Evolutionary conservation across 768 basidiomycete species (phyloP).

Genomic region (Kwoniella dejecticola): DNA sequence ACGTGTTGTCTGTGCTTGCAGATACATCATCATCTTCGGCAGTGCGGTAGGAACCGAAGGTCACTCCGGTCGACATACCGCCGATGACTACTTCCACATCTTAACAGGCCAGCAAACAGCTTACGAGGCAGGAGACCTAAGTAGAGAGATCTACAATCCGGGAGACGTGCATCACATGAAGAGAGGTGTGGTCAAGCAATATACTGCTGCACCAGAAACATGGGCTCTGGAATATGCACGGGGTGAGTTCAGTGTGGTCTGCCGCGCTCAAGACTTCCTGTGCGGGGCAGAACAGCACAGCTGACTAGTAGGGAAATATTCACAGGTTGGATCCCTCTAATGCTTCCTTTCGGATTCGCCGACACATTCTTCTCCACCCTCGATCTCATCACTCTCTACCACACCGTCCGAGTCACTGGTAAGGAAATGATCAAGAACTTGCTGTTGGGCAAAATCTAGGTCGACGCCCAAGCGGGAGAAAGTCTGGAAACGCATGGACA

Average conservation of each 20-base stretch:
- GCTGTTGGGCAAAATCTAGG: constrained; percentile 78
- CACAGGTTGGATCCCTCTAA: constrained; percentile 92
- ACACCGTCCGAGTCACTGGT: constrained; percentile 73
- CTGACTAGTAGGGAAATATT: background rate
- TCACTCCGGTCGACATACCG: constrained; percentile 88
- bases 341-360: constrained; percentile 91
- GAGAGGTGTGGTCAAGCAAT: constrained; percentile 86
- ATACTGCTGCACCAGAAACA: constrained; percentile 95
- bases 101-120: constrained; percentile 94
- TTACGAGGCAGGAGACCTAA: constrained; percentile 74
- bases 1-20: background rate
- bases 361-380: constrained; percentile 86
- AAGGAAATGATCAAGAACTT: constrained; percentile 83
- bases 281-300: too few relatives aligned
- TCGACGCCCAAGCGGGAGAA: background rate
- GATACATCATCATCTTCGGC: constrained; percentile 70
- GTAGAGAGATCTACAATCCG: constrained; percentile 78
- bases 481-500: background rate
- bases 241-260: constrained; percentile 61
- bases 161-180: constrained; percentile 83
- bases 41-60: constrained; percentile 97
- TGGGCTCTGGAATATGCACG: constrained; percentile 94
- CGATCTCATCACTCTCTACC: constrained; percentile 77
- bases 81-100: constrained; percentile 98
- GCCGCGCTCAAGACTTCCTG: background rate